Evolutionary conservation across 2,329 filamentous ascomycete species (phyloP), one percentile per base, ranked within the genome.

Genomic region (Pleomassaria siparia): DNA sequence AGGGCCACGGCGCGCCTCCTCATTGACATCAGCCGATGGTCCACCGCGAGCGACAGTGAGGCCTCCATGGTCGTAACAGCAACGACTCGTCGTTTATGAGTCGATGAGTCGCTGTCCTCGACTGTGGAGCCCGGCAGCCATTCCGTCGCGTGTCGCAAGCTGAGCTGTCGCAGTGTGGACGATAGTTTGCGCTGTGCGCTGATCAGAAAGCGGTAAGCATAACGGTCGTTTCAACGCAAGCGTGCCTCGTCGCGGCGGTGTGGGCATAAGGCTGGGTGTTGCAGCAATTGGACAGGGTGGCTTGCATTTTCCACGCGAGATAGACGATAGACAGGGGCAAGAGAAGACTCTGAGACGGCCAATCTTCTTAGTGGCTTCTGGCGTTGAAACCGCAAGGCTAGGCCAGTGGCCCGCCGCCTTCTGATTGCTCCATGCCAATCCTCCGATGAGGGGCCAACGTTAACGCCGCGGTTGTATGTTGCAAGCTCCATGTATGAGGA

Each of bases 241-340:
- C 40, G 42, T 47, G 46, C 44, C 43, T 43, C 44, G 53, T 51
- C 55, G 56, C 61, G 55, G 49, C 46, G 59, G 64, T 63, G 63
- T 62, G 53, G 59, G 62, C 54, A 44, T 69, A 69, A 69, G 66
- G 67, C 66, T 70, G 66, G 64, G 47, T 49, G 43, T 22, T 58
- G 59, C 63, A 60, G 57, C 56, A 47, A 60, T 61, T 56, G 60
- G 55, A 49, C 51, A 56, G 61, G 57, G 57, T 58, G 54, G 58
- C 60, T 60, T 65, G 63, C 62, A 65, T 53, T 56, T 63, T 58
- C 66, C 67, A 69, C 67, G 67, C 65, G 66, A 70, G 64, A 65
- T 63, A 51, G 56, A 59, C 53, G 58, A 62, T 61, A 53, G 45
- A 60, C 62, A 64, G 63, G 64, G 65, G 62, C 50, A 12, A 43